phyloP scores from a whole-genome alignment of 345 rosid genomes.

The Eucalyptus camaldulensis region DNA sequence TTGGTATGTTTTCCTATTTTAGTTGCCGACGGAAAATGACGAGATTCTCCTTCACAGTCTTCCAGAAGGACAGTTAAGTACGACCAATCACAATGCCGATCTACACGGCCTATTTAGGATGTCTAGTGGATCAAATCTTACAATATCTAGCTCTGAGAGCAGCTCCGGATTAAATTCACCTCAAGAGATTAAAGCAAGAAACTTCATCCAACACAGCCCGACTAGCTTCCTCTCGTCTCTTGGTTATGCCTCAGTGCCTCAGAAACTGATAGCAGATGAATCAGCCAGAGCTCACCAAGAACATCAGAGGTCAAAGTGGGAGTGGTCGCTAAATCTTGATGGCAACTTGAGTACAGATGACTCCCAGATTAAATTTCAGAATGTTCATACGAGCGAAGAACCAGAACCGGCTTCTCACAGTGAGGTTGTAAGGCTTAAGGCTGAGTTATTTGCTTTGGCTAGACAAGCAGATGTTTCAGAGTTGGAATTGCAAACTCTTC shows the following conservation, averaged over 20 bases:
- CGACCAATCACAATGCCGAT: background rate
- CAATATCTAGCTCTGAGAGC: conserved; percentile 24
- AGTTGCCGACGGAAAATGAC: background rate
- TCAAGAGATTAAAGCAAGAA: conserved; percentile 7
- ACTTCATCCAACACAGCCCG: background rate
- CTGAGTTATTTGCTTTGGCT: conserved; percentile 10
- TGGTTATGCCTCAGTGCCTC: background rate
- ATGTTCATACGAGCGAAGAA: background rate
- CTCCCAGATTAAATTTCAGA: background rate
- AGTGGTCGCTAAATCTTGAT: conserved; percentile 14
- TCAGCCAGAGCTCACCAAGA: conserved; percentile 1
- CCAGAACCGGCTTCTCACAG: background rate
- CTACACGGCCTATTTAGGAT: background rate
- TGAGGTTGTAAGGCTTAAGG: conserved; percentile 23
- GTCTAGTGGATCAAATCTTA: conserved; percentile 25
- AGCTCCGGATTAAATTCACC: conserved; percentile 23
- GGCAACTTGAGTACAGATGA: background rate
- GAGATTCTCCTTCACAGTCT: background rate
- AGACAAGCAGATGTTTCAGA: conserved; percentile 28
- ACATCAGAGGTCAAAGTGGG: conserved; percentile 15
- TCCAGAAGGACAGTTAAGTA: background rate
- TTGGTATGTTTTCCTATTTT: background rate
- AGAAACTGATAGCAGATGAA: background rate
- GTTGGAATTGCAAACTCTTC: conserved; percentile 26
- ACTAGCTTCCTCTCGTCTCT: conserved; percentile 3